Base-by-base conservation (phyloP, 2,329 filamentous ascomycete genomes). In the Chalaropsis thielavioides region DNA sequence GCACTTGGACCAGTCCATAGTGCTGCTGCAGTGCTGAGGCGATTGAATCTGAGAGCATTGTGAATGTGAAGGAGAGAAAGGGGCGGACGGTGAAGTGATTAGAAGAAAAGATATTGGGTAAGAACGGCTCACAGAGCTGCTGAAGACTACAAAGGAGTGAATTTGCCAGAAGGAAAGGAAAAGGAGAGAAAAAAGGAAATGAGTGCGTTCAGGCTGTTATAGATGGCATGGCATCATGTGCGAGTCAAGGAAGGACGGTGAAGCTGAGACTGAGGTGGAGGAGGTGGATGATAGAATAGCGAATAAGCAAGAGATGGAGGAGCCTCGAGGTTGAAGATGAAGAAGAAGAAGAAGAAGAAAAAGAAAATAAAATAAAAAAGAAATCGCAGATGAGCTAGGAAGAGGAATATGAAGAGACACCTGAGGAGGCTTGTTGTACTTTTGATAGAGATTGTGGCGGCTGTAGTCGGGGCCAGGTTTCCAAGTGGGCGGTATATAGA, bases 151-250 rank as follows among this genome's bases (percentile, higher is more conserved):
- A 61, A 61, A 40, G 38, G 59, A 43, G 40, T 31, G 38, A 19
- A 61, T 61, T 44, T 44, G 43, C 59, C 41, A 61, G 59, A 27
- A 43, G 40, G 24, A n/a, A n/a, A n/a, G 35, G 8, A 38, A 38
- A 38, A 27, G 13, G 31, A 61, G 8, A 44, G 31, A 13, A n/a
- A n/a, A n/a, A n/a, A n/a, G n/a, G n/a, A 44, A 46, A 31, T 31
- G 59, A 44, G 22, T 43, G 22, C 22, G 59, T 44, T 61, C 40
- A 46, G 43, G 22, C 40, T 44, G 40, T 44, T 43, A 61, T 46
- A 41, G 41, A 61, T 44, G 59, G 40, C 40, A 46, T 61, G 40
- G 59, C 59, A 61, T 61, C 59, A 61, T 58, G 27, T 58, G 31
- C 11, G 31, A 35, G 13, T 58, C 31, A 38, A 35, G 17, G 27